Percentiles rank a stretch among this genome's conserved stretches.
phyloP scores from a whole-genome alignment of 192 early-diverging fungal species.

The Paraglomus occultum region DNA sequence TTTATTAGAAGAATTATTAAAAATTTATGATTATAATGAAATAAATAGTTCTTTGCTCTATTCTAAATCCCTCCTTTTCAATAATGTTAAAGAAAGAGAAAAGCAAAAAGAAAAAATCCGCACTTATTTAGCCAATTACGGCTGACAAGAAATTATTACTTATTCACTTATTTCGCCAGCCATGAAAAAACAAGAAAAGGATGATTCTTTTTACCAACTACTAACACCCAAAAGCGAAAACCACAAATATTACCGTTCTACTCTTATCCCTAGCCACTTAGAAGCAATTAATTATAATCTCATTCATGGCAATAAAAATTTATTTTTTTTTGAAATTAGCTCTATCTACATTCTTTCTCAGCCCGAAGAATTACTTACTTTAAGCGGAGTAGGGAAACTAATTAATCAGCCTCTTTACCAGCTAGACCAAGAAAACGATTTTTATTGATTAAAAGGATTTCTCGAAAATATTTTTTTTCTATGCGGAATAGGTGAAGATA shows the following conservation, averaged over 20 bases:
- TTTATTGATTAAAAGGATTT: slow-evolving; percentile 16
- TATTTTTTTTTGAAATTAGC: slow-evolving; percentile 26
- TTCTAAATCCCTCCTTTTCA: too few relatives aligned
- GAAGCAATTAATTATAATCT: slow-evolving; percentile 14
- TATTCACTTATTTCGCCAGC: slow-evolving; percentile 1
- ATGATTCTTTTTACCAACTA: slow-evolving; percentile 2
- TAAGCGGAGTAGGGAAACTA: slow-evolving; percentile 9
- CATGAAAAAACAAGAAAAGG: background rate
- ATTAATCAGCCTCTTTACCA: slow-evolving; percentile 6
- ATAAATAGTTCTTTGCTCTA: background rate
- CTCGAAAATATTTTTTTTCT: slow-evolving; percentile 11
- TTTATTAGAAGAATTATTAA: slow-evolving; percentile 13
- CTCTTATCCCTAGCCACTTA: slow-evolving; percentile 13
- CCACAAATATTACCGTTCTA: slow-evolving; percentile 13
- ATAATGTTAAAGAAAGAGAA: too few relatives aligned
- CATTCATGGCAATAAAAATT: slow-evolving; percentile 3
- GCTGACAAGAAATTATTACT: slow-evolving; percentile 26
- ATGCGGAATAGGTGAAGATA: background rate
- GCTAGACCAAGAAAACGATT: background rate
- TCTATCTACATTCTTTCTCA: background rate
- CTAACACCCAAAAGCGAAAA: slow-evolving; percentile 7
- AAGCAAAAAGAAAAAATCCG: too few relatives aligned
- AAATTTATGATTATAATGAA: slow-evolving; percentile 15
- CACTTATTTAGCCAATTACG: slow-evolving; percentile 5
- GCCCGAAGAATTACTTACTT: slow-evolving; percentile 2